Evolutionary conservation across 176 grass and related monocot genomes (phyloP).

Genomic region (Avena insularis): DNA sequence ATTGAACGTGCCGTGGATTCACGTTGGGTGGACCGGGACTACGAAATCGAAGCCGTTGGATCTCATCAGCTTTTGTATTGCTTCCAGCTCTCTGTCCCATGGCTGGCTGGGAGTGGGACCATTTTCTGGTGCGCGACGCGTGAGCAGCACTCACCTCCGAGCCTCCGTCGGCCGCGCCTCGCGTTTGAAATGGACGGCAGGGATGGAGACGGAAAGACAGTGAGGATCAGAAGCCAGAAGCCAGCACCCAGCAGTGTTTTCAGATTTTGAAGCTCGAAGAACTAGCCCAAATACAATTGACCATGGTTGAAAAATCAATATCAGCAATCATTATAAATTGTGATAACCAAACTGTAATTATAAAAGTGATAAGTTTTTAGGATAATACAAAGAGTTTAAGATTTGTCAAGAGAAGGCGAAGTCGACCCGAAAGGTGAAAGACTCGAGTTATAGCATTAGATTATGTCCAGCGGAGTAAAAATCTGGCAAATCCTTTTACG

Average conservation of each 20-base stretch:
- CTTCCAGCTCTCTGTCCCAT: neutral
- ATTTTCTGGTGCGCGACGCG: constrained; percentile 25
- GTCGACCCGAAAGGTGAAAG: no score
- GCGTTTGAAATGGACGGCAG: constrained; percentile 13
- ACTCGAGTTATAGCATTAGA: no score
- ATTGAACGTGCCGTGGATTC: neutral
- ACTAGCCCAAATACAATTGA: no score
- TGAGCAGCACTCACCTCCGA: constrained; percentile 1
- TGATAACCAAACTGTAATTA: no score
- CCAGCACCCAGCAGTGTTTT: no score
- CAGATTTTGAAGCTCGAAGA: neutral
- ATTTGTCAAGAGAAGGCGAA: no score
- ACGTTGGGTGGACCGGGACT: constrained; percentile 24
- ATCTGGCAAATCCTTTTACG: no score
- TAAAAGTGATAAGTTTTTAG: no score
- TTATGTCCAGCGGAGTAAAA: no score
- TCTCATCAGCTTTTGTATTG: constrained; percentile 16
- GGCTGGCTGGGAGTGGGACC: neutral
- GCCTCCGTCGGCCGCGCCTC: neutral
- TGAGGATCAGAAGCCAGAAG: neutral
- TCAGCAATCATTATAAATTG: no score
- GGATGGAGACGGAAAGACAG: neutral
- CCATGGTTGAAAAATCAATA: no score
- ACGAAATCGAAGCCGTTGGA: constrained; percentile 38
- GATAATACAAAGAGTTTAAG: no score